Conservation (phyloP, 352 stramenopile species). For the Phytophthora citricola region DNA sequence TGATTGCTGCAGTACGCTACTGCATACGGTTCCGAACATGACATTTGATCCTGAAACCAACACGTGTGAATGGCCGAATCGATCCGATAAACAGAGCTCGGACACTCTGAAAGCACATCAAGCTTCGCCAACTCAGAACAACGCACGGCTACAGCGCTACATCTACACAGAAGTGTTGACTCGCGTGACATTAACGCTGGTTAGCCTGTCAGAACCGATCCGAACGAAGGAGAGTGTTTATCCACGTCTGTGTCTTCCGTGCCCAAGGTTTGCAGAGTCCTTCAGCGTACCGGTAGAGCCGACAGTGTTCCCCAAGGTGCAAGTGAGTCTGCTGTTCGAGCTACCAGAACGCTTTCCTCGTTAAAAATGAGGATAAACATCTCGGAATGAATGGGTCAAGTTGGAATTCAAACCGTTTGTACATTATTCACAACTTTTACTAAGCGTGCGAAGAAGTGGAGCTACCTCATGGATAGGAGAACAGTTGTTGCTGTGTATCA, state of each 20-base stretch:
- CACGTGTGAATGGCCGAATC: conserved; percentile 36
- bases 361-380: conserved; percentile 2
- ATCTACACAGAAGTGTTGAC: conserved; percentile 46
- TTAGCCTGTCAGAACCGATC: conserved; percentile 20
- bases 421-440: conserved; percentile 18
- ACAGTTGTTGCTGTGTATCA: conserved; percentile 10
- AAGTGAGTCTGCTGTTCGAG: conserved; percentile 12
- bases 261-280: conserved; percentile 18
- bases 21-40: conserved; percentile 49
- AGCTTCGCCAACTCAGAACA: conserved; percentile 3
- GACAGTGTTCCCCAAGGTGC: conserved; percentile 33
- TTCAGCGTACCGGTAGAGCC: conserved; percentile 22
- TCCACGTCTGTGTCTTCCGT: conserved; percentile 5
- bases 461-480: not conserved
- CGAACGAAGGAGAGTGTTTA: conserved; percentile 5
- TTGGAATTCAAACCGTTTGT: conserved; percentile 5
- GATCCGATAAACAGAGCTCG: not conserved
- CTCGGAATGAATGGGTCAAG: too few relatives aligned
- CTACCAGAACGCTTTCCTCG: conserved; percentile 20
- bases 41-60: conserved; percentile 28
- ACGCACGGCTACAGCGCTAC: conserved; percentile 16
- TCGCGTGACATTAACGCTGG: conserved; percentile 35
- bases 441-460: conserved; percentile 1
- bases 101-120: not conserved
- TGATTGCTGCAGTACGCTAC: conserved; percentile 43